Evolutionary conservation across 1,284 basidiomycete genomes (phyloP).

Genomic region (Uromyces viciae-fabae): DNA sequence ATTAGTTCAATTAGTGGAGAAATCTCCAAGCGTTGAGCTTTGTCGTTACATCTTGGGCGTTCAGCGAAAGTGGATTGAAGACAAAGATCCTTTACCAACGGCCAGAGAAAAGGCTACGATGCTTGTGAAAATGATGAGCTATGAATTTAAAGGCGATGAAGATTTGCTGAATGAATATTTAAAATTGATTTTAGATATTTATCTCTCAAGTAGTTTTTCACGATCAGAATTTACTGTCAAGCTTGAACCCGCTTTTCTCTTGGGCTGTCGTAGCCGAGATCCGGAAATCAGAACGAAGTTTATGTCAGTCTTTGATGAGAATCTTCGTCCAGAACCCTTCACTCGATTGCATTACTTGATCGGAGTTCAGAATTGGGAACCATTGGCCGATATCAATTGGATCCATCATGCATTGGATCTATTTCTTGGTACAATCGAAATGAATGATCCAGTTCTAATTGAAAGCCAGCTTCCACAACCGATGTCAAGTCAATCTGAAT

Average conservation of each 20-base stretch:
- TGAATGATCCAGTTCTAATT: conserved; percentile 58
- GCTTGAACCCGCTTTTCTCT: conserved; percentile 85
- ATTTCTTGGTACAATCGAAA: conserved; percentile 76
- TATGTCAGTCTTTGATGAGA: conserved; percentile 83
- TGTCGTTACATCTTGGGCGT: conserved; percentile 84
- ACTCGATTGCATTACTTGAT: conserved; percentile 84
- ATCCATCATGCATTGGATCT: conserved; percentile 86
- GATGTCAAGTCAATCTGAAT: conserved; percentile 9
- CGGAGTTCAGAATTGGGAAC: conserved; percentile 94
- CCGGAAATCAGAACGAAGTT: conserved; percentile 76
- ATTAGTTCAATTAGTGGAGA: conserved; percentile 79
- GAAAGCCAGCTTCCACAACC: conserved; percentile 47
- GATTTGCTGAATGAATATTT: conserved; percentile 78
- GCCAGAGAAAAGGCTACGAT: conserved; percentile 94
- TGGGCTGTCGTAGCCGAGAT: conserved; percentile 84
- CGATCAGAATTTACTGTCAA: conserved; percentile 90
- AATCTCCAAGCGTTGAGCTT: conserved; percentile 76
- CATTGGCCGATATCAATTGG: conserved; percentile 89
- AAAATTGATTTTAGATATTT: conserved; percentile 88
- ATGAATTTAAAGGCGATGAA: conserved; percentile 69
- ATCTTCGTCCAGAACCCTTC: conserved; percentile 75
- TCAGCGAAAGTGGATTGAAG: conserved; percentile 80
- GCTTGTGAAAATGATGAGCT: conserved; percentile 82
- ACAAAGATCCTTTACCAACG: conserved; percentile 72
- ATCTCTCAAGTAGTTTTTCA: conserved; percentile 76